phyloP scores from a whole-genome alignment of 2,329 filamentous ascomycete species.

The Sporothrix pallida region DNA sequence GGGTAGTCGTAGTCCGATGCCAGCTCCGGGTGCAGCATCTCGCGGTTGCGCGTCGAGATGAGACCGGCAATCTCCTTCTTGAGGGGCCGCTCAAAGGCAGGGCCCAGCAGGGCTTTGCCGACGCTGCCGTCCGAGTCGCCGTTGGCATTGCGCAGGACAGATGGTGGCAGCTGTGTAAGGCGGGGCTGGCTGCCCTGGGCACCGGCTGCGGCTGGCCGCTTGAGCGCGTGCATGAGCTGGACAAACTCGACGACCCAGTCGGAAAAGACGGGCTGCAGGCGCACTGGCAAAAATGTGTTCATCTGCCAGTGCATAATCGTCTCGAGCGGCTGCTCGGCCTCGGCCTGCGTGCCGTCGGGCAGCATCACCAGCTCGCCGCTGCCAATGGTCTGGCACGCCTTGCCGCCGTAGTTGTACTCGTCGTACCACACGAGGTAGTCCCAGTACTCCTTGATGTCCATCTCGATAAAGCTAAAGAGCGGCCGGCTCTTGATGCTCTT shows the following conservation, averaged over 20 bases:
- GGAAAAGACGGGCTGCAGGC: constrained; percentile 83
- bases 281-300: constrained; percentile 80
- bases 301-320: constrained; percentile 99
- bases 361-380: constrained; percentile 54
- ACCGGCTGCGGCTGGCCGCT: constrained; percentile 67
- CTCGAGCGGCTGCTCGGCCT: constrained; percentile 48
- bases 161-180: constrained; percentile 61
- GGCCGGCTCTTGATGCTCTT: constrained; percentile 97
- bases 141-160: constrained; percentile 49
- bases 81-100: constrained; percentile 83
- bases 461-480: constrained; percentile 93
- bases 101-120: constrained; percentile 72
- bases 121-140: constrained; percentile 59
- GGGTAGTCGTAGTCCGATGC: constrained; percentile 89
- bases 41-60: constrained; percentile 84
- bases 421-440: constrained; percentile 99
- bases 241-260: constrained; percentile 96
- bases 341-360: constrained; percentile 62
- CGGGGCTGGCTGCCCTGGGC: constrained; percentile 56
- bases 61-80: constrained; percentile 85
- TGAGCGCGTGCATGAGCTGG: constrained; percentile 87
- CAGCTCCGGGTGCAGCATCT: constrained; percentile 87
- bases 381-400: constrained; percentile 83
- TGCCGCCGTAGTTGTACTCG: constrained; percentile 97
- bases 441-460: constrained; percentile 99